Conservation (phyloP, 2,329 filamentous ascomycete genomes). For the Aspergillus melleus region DNA sequence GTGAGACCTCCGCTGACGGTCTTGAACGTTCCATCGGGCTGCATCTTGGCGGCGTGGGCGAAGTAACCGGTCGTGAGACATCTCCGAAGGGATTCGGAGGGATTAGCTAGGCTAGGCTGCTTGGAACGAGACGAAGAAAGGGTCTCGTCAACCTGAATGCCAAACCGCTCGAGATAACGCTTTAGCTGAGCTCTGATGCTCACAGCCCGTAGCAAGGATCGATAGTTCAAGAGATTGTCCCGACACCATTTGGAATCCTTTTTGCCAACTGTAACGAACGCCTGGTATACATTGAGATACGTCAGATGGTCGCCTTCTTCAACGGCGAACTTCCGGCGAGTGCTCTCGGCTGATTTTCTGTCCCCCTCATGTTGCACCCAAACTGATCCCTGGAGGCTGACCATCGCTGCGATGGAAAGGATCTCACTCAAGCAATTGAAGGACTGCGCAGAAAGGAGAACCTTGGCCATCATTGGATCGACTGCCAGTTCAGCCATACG, state of each 20-base stretch:
- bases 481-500: slow-evolving; percentile 92
- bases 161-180: slow-evolving; percentile 83
- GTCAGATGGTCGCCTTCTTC: slow-evolving; percentile 95
- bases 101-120: slow-evolving; percentile 40
- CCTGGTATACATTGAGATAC: slow-evolving; percentile 87
- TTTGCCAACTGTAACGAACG: slow-evolving; percentile 78
- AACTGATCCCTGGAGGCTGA: slow-evolving; percentile 75
- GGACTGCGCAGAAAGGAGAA: slow-evolving; percentile 69
- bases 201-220: slow-evolving; percentile 76
- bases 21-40: slow-evolving; percentile 84
- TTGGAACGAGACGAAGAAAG: slow-evolving; percentile 34
- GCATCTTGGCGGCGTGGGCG: slow-evolving; percentile 90
- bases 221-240: slow-evolving; percentile 84
- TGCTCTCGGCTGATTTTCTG: slow-evolving; percentile 71
- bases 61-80: slow-evolving; percentile 92
- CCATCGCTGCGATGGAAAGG: slow-evolving; percentile 91
- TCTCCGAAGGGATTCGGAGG: slow-evolving; percentile 73
- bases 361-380: slow-evolving; percentile 81
- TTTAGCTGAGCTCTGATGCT: slow-evolving; percentile 84
- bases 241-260: slow-evolving; percentile 86
- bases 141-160: slow-evolving; percentile 67
- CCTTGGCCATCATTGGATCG: slow-evolving; percentile 94
- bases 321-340: slow-evolving; percentile 78
- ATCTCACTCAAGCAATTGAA: slow-evolving; percentile 85
- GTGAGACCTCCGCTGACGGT: slow-evolving; percentile 78